phyloP scores from a whole-genome alignment of 257 asterid genomes.

The Solanum sparsipilum region DNA sequence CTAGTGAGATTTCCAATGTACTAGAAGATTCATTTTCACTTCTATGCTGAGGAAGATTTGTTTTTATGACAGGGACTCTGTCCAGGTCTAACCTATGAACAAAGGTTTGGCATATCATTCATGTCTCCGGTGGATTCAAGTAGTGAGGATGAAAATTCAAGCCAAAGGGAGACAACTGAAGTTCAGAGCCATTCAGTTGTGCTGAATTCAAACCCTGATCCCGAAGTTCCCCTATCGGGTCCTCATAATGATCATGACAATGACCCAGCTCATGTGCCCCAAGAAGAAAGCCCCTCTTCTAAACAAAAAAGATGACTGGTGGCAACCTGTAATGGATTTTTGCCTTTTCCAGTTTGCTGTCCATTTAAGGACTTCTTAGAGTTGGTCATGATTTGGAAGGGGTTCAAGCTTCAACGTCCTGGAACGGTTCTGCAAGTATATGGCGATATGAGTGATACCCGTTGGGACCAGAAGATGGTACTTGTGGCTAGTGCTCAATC shows the following conservation, averaged over 20 bases:
- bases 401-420: not conserved
- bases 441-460: not conserved
- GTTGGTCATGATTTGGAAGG: not conserved
- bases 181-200: conserved; percentile 25
- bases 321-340: not conserved
- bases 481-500: not conserved
- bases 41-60: not conserved
- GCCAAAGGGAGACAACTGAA: conserved; percentile 15
- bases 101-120: conserved; percentile 71
- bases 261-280: conserved; percentile 2
- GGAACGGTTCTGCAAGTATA: not conserved
- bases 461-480: not conserved
- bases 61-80: conserved; percentile 65
- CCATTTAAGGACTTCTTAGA: not conserved
- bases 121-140: conserved; percentile 20
- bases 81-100: conserved; percentile 75
- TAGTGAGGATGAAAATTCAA: conserved; percentile 30
- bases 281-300: not conserved
- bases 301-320: not conserved
- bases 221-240: conserved; percentile 14
- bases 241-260: conserved; percentile 19
- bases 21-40: not conserved
- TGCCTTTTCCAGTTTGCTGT: not conserved
- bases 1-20: not conserved
- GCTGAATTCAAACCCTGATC: conserved; percentile 22